A percentile compares a stretch with the other conserved stretches of the same genome.
These are phyloP conservation scores for Geosmithia morbida DNA, from an alignment of 2,329 filamentous ascomycete genomes.

Conservation along the genomic window DNA sequence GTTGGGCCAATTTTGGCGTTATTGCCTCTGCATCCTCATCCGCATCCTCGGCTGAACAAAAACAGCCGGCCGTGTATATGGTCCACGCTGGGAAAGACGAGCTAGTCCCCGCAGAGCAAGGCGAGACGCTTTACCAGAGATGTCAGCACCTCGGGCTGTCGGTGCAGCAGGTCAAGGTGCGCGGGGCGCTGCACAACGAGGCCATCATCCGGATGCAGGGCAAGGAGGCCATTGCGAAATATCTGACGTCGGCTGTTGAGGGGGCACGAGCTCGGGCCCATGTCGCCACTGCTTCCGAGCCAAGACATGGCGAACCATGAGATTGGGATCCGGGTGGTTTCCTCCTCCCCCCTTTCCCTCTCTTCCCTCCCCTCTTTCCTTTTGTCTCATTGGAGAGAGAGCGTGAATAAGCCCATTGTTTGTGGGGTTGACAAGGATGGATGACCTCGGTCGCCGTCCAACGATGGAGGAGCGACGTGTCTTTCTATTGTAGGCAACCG, in stretches of 20 bases:
- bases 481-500: background rate
- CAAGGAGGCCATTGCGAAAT: constrained; percentile 26
- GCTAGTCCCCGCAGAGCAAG: constrained; percentile 38
- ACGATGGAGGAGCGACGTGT: background rate
- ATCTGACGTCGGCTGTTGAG: constrained; percentile 15
- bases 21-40: constrained; percentile 14
- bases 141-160: constrained; percentile 32
- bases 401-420: background rate
- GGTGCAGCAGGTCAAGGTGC: constrained; percentile 27
- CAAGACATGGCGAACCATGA: background rate
- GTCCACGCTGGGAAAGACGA: constrained; percentile 44
- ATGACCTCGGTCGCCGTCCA: background rate
- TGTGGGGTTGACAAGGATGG: background rate
- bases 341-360: background rate
- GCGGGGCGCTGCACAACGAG: constrained; percentile 41
- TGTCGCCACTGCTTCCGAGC: background rate
- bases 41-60: background rate
- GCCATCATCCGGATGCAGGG: constrained; percentile 31
- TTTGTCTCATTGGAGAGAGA: background rate
- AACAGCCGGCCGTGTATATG: constrained; percentile 27
- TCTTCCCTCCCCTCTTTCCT: background rate
- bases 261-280: background rate
- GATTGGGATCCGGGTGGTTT: background rate
- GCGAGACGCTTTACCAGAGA: constrained; percentile 25
- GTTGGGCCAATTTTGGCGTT: constrained; percentile 30